Evolutionary conservation across 2,329 filamentous ascomycete species (phyloP).

Genomic region (Epichloe sibirici): DNA sequence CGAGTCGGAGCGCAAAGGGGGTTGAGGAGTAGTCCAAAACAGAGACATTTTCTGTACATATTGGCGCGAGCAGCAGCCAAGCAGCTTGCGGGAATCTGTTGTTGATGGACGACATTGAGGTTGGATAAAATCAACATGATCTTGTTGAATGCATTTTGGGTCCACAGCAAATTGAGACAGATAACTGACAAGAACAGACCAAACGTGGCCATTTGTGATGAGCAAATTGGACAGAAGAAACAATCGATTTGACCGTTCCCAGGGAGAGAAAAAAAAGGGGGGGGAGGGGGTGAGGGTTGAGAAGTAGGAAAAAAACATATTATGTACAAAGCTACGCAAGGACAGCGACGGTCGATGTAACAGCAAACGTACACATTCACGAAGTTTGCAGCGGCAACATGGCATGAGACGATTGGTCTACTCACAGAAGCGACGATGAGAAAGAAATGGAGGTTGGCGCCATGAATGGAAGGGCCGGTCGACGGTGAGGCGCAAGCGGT

Average conservation of each 20-base stretch:
- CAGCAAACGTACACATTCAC: not conserved
- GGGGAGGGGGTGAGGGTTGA: not conserved
- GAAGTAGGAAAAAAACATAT: not conserved
- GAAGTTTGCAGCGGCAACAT: not conserved
- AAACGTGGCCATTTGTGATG: not conserved
- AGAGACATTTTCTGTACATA: not conserved
- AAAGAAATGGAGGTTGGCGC: not conserved
- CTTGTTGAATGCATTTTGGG: constrained; percentile 4
- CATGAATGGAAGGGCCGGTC: not conserved
- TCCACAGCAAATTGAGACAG: not conserved
- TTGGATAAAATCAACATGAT: constrained; percentile 6
- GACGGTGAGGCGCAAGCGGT: not conserved
- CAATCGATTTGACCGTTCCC: not conserved
- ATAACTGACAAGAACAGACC: constrained; percentile 2
- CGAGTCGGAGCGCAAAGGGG: constrained; percentile 50
- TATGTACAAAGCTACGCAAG: not conserved
- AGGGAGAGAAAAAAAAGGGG: not conserved
- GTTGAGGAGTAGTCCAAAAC: constrained; percentile 13
- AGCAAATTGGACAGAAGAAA: not conserved
- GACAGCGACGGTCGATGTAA: not conserved
- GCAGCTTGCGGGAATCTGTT: not conserved
- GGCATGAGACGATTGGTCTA: not conserved
- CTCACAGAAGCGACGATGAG: not conserved
- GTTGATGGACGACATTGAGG: constrained; percentile 1
- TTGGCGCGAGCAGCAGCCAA: not conserved